A percentile compares a stretch with the other conserved stretches of the same genome.
Conservation (phyloP, 1,284 basidiomycete species). For the Boletus smithii region DNA sequence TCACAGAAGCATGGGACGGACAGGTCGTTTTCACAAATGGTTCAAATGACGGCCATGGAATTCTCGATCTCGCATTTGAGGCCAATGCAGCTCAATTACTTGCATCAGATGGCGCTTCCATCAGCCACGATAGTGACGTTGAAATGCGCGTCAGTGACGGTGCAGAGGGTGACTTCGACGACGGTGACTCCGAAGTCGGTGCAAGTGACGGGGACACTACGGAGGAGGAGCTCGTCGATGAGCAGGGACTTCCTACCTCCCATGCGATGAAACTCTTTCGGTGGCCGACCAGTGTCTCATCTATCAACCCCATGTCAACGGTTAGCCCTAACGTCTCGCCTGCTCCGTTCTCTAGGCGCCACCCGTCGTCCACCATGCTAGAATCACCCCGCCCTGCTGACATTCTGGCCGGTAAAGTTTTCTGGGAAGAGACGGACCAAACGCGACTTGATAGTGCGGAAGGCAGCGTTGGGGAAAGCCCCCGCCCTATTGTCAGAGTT, state of each 20-base stretch:
- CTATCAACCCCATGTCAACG: constrained; percentile 73
- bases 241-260: constrained; percentile 66
- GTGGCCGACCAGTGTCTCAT: constrained; percentile 56
- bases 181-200: constrained; percentile 40
- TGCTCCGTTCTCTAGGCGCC: constrained; percentile 35
- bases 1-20: constrained; percentile 69
- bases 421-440: constrained; percentile 45
- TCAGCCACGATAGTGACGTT: constrained; percentile 35
- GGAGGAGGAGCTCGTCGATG: constrained; percentile 75
- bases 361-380: constrained; percentile 33
- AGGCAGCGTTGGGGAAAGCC: constrained; percentile 26
- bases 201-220: constrained; percentile 58
- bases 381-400: constrained; percentile 58
- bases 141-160: constrained; percentile 45
- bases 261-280: constrained; percentile 69
- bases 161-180: constrained; percentile 32
- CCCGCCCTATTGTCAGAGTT: constrained; percentile 22
- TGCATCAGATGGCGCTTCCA: constrained; percentile 39
- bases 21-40: constrained; percentile 68
- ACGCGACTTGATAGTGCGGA: constrained; percentile 36
- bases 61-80: constrained; percentile 58
- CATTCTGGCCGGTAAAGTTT: constrained; percentile 57
- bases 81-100: constrained; percentile 46
- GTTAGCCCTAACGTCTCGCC: constrained; percentile 55
- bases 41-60: constrained; percentile 46